Percentiles rank a stretch among this genome's conserved stretches.
Evolutionary conservation across 2,329 filamentous ascomycete genomes (phyloP).

Genomic region (Nothopassalora personata): DNA sequence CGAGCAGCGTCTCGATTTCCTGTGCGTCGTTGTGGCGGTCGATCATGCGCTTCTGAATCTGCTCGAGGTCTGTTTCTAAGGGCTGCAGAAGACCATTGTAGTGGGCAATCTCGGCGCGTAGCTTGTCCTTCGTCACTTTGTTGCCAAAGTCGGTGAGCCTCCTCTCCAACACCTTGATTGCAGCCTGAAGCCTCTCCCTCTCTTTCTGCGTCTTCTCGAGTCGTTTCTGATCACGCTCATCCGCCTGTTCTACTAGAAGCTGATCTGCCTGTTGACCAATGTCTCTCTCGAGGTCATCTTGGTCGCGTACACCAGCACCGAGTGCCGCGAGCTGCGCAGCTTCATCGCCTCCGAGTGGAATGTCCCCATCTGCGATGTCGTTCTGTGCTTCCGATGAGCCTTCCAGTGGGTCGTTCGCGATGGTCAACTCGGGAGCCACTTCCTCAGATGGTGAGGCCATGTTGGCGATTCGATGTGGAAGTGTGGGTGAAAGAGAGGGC

Average conservation of each 20-base stretch:
- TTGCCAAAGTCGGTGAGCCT: slow-evolving; percentile 53
- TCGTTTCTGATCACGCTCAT: slow-evolving; percentile 59
- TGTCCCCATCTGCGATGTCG: background rate
- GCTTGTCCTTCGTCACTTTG: slow-evolving; percentile 52
- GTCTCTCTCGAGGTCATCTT: slow-evolving; percentile 85
- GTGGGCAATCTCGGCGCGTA: slow-evolving; percentile 61
- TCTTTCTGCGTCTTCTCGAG: slow-evolving; percentile 53
- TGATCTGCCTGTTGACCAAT: slow-evolving; percentile 64
- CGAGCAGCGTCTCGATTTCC: slow-evolving; percentile 37
- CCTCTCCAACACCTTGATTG: slow-evolving; percentile 56
- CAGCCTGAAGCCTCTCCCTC: slow-evolving; percentile 56
- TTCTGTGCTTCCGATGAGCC: background rate
- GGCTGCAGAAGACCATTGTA: slow-evolving; percentile 60
- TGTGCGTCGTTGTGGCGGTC: slow-evolving; percentile 59
- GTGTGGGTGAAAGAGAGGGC: background rate
- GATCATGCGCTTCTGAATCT: slow-evolving; percentile 76
- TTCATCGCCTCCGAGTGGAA: slow-evolving; percentile 26
- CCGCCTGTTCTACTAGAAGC: slow-evolving; percentile 56
- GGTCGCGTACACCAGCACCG: slow-evolving; percentile 59
- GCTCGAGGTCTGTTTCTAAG: slow-evolving; percentile 66
- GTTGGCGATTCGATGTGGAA: background rate
- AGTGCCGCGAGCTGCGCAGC: slow-evolving; percentile 37
- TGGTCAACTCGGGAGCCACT: background rate
- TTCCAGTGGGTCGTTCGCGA: background rate
- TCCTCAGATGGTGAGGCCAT: background rate